A percentile compares a stretch with the other conserved stretches of the same genome.
These are phyloP conservation scores for Pelargonium myrrhifolium DNA, from an alignment of 441 rosid species.

Conservation along the genomic window DNA sequence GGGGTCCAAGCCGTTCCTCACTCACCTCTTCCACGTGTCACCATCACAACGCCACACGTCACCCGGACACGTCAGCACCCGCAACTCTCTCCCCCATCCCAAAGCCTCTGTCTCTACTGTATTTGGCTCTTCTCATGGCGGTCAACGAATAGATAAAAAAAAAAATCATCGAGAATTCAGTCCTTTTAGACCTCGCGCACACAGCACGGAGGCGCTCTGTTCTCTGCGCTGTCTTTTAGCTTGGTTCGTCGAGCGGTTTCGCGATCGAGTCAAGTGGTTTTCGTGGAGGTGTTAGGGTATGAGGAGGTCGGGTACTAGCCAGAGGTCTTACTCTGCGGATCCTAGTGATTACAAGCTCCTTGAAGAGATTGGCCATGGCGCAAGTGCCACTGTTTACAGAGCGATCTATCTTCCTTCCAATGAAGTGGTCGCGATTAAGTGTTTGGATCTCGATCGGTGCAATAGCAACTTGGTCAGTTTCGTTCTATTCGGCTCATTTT, in stretches of 20 bases:
- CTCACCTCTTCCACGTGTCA: no score
- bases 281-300: slow-evolving; percentile 21
- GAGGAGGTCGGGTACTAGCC: slow-evolving; percentile 46
- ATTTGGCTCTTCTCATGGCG: background rate
- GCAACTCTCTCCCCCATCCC: no score
- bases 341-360: slow-evolving; percentile 62
- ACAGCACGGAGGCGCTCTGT: background rate
- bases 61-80: no score
- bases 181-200: slow-evolving; percentile 3
- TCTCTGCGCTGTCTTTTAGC: background rate
- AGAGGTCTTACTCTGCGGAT: slow-evolving; percentile 54
- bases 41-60: no score
- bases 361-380: slow-evolving; percentile 90
- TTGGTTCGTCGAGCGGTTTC: background rate
- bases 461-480: slow-evolving; percentile 76
- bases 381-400: slow-evolving; percentile 80
- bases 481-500: background rate
- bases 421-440: slow-evolving; percentile 80
- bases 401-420: slow-evolving; percentile 89
- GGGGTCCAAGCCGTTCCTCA: no score
- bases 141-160: background rate
- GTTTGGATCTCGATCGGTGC: slow-evolving; percentile 99
- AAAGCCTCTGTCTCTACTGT: no score
- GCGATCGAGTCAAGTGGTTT: background rate
- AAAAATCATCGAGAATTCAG: background rate